Evolutionary conservation across 2,329 filamentous ascomycete species (phyloP), one percentile per base, ranked within the genome.

Genomic region (Bisporella sp.): DNA sequence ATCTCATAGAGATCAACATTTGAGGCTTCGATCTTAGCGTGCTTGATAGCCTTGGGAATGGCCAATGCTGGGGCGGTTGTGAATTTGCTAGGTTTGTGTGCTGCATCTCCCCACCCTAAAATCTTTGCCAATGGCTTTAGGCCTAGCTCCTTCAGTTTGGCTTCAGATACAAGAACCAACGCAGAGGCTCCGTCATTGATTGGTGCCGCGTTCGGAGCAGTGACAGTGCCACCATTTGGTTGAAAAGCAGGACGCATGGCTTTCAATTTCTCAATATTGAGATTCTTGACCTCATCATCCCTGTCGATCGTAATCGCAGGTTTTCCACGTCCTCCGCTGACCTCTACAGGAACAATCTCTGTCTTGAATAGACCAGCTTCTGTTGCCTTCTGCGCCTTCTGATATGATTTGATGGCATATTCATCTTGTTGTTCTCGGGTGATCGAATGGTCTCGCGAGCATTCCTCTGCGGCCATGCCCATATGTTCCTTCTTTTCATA

Each of bases 271-370:
- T 87, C 86, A 54, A 81, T 73, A 72, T 92, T 90, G 56, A 92
- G 81, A 74, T 97, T 97, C 79, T 95, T 95, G 64, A 91, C 87
- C 76, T 97, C 93, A 60, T 99, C 93, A 66, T 99, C 93, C 62
- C 84, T 82, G 63, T 89, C 84, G 51, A 99, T 77, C 56, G 79
- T 81, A 59, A 91, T 75, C 52, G 82, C 75, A 56, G 92, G 91
- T 82, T 97, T 99, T 67, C 91, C 91, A 60, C 92, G 85, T 63
- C 87, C 87, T 55, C 89, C 90, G 50, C 85, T 83, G 59, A 99
- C 84, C 71, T 95, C 87, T 63, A 97, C 77, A 49, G 93, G 91
- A 33, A 84, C 83, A 64, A 99, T 99, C 75, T 99, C 93, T 54
- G 78, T 76, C 60, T 79, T 77, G 74, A 99, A 96, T 62, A 82